phyloP scores from a whole-genome alignment of 108 stramenopile species.

The Skeletonema costatum region DNA sequence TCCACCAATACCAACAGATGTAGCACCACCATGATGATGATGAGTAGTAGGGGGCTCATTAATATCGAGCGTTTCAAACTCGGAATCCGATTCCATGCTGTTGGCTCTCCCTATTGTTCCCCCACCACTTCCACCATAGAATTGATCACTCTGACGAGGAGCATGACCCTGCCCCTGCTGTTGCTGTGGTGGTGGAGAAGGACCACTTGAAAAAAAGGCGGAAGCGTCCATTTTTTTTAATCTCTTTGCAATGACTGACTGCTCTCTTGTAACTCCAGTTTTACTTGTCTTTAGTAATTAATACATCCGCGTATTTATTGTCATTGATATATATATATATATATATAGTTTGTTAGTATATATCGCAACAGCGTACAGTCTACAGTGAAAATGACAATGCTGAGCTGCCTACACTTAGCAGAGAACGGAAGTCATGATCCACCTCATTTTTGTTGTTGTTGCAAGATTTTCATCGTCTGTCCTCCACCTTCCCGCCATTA shows the following conservation, averaged over 20 bases:
- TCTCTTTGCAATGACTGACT: background rate
- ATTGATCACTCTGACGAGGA: no score
- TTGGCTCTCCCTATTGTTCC: background rate
- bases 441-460: background rate
- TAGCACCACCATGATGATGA: background rate
- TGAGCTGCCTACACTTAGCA: background rate
- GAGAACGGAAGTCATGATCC: background rate
- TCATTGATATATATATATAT: background rate
- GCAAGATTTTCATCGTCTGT: no score
- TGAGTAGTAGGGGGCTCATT: background rate
- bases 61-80: slow-evolving; percentile 5
- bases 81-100: no score
- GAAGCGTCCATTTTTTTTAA: background rate
- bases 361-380: no score
- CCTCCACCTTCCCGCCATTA: no score
- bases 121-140: background rate
- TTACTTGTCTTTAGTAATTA: background rate
- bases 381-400: background rate
- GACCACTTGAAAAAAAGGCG: background rate
- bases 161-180: background rate
- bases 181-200: background rate
- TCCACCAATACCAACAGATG: no score
- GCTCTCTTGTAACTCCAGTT: background rate
- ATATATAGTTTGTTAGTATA: no score
- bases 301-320: background rate